Evolutionary conservation across 495 filamentous ascomycete genomes (phyloP).

Genomic region (Hypoxylon cercidicola): DNA sequence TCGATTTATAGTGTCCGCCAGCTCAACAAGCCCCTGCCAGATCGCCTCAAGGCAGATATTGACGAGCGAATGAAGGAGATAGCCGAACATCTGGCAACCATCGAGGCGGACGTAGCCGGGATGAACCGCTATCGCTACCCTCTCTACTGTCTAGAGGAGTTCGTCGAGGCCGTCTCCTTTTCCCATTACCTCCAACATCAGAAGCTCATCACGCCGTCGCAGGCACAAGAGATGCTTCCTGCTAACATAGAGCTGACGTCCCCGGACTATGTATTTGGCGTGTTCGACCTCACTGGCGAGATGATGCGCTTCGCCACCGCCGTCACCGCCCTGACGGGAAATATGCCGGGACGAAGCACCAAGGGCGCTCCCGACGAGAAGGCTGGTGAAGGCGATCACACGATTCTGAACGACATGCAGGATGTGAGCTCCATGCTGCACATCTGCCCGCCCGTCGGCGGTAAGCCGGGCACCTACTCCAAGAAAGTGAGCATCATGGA

Average conservation of each 20-base stretch:
- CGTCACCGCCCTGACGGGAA: constrained; percentile 71
- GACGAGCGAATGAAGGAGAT: constrained; percentile 73
- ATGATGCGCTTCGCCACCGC: constrained; percentile 96
- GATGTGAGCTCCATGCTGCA: constrained; percentile 78
- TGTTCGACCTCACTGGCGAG: constrained; percentile 93
- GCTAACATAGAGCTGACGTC: constrained; percentile 69
- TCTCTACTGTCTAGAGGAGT: constrained; percentile 88
- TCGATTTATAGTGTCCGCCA: constrained; percentile 66
- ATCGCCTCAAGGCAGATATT: constrained; percentile 71
- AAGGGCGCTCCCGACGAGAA: constrained; percentile 19
- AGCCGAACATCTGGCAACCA: constrained; percentile 67
- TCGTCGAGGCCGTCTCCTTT: constrained; percentile 86
- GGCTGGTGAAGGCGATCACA: constrained; percentile 44
- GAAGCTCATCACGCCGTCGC: constrained; percentile 71
- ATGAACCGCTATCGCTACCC: constrained; percentile 90
- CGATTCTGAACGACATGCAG: constrained; percentile 80
- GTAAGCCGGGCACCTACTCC: constrained; percentile 56
- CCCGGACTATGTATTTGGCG: constrained; percentile 88
- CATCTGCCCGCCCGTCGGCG: constrained; percentile 66
- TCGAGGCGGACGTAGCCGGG: constrained; percentile 77
- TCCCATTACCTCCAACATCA: constrained; percentile 86
- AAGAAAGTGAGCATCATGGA: constrained; percentile 91
- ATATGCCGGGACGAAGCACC: constrained; percentile 36
- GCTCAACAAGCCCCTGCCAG: constrained; percentile 70
- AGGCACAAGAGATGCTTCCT: constrained; percentile 64